phyloP scores from a whole-genome alignment of 305 asterid species.

The Rubia tinctorum region DNA sequence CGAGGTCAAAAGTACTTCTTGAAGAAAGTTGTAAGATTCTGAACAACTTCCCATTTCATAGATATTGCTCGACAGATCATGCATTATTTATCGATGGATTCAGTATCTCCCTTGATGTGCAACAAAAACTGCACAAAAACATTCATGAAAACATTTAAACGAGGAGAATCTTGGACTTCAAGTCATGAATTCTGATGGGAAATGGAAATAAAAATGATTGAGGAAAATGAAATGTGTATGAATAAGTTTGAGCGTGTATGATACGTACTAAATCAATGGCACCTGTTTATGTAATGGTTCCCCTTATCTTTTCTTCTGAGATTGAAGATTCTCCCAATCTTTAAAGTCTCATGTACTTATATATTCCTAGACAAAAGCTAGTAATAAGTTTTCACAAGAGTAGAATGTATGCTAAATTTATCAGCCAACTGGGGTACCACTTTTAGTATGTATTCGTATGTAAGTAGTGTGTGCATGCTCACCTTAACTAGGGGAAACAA shows the following conservation, averaged over 20 bases:
- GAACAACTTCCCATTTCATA: conserved; percentile 46
- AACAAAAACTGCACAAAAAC: conserved; percentile 3
- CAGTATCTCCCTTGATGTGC: background rate
- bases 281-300: conserved; percentile 11
- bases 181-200: conserved; percentile 6
- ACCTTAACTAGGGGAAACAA: background rate
- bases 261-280: background rate
- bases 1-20: conserved; percentile 26
- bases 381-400: background rate
- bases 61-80: conserved; percentile 25
- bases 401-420: background rate
- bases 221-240: background rate
- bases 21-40: conserved; percentile 41
- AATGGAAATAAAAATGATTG: background rate
- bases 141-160: background rate
- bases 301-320: background rate
- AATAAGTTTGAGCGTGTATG: conserved; percentile 1
- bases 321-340: conserved; percentile 20
- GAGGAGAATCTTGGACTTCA: conserved; percentile 22
- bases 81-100: background rate
- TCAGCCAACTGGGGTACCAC: conserved; percentile 5
- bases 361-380: background rate
- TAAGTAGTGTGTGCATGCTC: background rate
- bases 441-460: background rate
- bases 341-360: conserved; percentile 1